phyloP scores from a whole-genome alignment of 352 stramenopile genomes.

The Plasmopara viticola region DNA sequence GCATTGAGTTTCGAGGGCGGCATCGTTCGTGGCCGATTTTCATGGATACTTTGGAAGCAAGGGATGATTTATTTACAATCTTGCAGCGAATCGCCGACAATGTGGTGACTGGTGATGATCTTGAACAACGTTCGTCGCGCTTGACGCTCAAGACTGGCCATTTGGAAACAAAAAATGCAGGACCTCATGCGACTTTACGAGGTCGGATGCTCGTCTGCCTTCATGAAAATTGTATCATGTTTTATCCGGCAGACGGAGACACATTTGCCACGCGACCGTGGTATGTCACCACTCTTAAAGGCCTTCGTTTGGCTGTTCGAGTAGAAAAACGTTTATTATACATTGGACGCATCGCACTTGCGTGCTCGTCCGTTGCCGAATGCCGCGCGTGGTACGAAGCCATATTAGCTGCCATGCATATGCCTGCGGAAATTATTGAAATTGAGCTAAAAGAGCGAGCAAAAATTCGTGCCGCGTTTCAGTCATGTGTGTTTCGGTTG shows the following conservation, averaged over 20 bases:
- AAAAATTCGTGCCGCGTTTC: constrained; percentile 61
- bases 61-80: constrained; percentile 68
- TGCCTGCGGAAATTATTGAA: constrained; percentile 66
- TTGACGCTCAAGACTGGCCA: constrained; percentile 70
- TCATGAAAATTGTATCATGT: constrained; percentile 70
- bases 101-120: constrained; percentile 49
- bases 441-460: constrained; percentile 72
- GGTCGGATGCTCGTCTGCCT: constrained; percentile 71
- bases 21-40: constrained; percentile 75
- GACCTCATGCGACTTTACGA: constrained; percentile 64
- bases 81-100: constrained; percentile 68
- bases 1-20: constrained; percentile 59
- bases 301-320: constrained; percentile 54
- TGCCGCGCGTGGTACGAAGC: constrained; percentile 71
- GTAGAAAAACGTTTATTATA: constrained; percentile 62
- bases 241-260: constrained; percentile 71
- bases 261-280: constrained; percentile 47
- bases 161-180: constrained; percentile 72
- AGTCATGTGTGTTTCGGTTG: constrained; percentile 59
- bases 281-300: constrained; percentile 70
- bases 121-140: constrained; percentile 60
- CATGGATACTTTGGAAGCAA: constrained; percentile 59
- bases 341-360: constrained; percentile 54
- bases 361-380: constrained; percentile 44
- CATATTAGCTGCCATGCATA: constrained; percentile 47